A percentile compares a stretch with the other conserved stretches of the same genome.
Conservation (phyloP, 441 rosid genomes). For the Pelargonium exstipulatum region DNA sequence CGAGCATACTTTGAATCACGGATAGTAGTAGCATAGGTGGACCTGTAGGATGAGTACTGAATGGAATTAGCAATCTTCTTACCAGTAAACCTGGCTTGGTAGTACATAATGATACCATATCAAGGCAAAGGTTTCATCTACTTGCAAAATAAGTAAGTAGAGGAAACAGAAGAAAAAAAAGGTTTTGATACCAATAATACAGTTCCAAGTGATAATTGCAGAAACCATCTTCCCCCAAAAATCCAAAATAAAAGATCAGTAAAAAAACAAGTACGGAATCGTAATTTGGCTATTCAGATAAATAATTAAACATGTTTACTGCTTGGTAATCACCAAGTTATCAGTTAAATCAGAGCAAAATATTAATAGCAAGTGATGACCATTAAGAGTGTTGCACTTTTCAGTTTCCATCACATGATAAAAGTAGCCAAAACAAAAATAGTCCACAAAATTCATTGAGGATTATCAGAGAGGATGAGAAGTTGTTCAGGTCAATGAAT, state of each 20-base stretch:
- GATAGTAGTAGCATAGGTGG: slow-evolving; percentile 86
- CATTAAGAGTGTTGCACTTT: background rate
- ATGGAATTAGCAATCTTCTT: background rate
- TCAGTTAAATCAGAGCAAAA: background rate
- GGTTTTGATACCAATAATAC: background rate
- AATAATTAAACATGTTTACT: background rate
- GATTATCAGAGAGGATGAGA: background rate
- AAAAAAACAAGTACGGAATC: background rate
- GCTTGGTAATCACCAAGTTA: background rate
- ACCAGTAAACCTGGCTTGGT: background rate
- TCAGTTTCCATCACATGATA: background rate
- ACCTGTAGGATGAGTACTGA: slow-evolving; percentile 40
- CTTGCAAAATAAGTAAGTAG: background rate
- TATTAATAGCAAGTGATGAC: background rate
- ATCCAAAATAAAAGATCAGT: background rate
- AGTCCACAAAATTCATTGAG: background rate
- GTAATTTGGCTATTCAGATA: background rate
- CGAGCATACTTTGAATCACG: slow-evolving; percentile 88
- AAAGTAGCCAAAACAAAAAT: background rate
- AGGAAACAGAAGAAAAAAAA: background rate
- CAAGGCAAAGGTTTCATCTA: background rate
- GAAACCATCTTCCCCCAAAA: background rate
- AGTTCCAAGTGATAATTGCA: background rate
- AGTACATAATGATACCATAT: background rate
- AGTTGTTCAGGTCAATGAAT: background rate